Base-by-base conservation (phyloP, 768 basidiomycete species). In the Trametopsis cervina region DNA sequence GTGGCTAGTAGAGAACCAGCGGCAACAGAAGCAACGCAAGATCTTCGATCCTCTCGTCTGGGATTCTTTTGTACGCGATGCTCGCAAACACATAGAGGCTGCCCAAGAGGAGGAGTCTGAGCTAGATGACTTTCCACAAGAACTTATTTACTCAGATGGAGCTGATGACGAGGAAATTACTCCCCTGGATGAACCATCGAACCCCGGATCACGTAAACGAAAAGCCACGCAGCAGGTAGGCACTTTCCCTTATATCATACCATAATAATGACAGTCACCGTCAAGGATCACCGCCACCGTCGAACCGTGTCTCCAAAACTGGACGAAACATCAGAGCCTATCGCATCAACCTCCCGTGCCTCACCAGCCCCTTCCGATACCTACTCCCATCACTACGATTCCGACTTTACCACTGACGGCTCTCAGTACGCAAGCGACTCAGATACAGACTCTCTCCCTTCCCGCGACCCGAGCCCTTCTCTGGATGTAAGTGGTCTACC, bases 1-100 rank as follows among this genome's bases (percentile, higher is more conserved):
- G 27, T 85, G 82, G 83, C 54, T 85, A 6, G 58, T 80, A 29
- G 71, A 75, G 10, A 69, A 80, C 42, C 75, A 75, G 50, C 57
- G 54, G 9, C 52, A 46, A 29, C 55, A 59, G 21, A 46, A 53
- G 15, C 45, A 55, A 3, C 46, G 52, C 15, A 60, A 59, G 37
- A 47, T 72, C 17, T 46, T 85, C 5, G 65, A 81, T 45, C 52
- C 78, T 4, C 42, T 51, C 0, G 56, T 66, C 13, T 85, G 81
- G 83, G 57, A 68, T 27, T 27, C 25, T 4, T 84, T 58, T 74
- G 69, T 47, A 7, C 29, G 29, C 7, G 29, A 33, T 7, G 29
- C 29, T 7, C 29, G 15, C 9, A 7, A 33, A 33, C 15, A 33
- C 15, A n/a, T n/a, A n/a, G n/a, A n/a, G n/a, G n/a, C n/a, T n/a